Evolutionary conservation across 116 monocot genomes (phyloP).

Genomic region (Cymodocea nodosa): DNA sequence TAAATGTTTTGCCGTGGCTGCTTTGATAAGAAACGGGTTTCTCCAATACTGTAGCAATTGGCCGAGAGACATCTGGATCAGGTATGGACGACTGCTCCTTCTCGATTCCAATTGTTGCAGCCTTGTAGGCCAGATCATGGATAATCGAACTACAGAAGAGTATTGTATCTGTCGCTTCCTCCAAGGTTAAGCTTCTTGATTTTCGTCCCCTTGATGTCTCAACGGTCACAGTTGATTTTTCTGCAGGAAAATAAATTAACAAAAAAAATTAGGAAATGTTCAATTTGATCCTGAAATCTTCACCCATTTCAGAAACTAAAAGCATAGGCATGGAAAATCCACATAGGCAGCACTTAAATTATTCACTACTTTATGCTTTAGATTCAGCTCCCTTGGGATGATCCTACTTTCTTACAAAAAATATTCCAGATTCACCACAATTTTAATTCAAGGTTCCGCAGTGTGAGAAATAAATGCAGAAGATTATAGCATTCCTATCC

Average conservation of each 20-base stretch:
- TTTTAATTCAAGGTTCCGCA: no score
- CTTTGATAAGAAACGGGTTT: conserved; percentile 20
- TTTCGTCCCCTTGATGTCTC: conserved; percentile 29
- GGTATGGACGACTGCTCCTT: conserved; percentile 18
- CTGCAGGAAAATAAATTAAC: conserved; percentile 14
- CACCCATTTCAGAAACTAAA: no score
- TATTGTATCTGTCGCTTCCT: conserved; percentile 78
- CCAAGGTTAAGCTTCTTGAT: conserved; percentile 53
- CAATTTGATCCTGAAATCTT: no score
- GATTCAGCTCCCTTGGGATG: no score
- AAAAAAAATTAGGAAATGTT: no score
- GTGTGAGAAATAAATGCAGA: no score
- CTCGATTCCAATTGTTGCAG: conserved; percentile 56
- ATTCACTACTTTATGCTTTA: no score
- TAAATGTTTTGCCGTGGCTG: conserved; percentile 7
- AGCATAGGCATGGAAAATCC: no score
- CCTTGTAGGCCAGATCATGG: conserved; percentile 75
- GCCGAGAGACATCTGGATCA: conserved; percentile 16
- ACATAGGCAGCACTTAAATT: no score
- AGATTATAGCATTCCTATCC: background rate
- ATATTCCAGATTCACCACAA: no score
- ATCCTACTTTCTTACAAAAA: no score
- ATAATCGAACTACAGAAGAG: conserved; percentile 77
- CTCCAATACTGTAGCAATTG: conserved; percentile 19
- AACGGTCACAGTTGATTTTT: conserved; percentile 28